phyloP scores from a whole-genome alignment of 2,329 filamentous ascomycete genomes.

The Beauveria brongniartii region DNA sequence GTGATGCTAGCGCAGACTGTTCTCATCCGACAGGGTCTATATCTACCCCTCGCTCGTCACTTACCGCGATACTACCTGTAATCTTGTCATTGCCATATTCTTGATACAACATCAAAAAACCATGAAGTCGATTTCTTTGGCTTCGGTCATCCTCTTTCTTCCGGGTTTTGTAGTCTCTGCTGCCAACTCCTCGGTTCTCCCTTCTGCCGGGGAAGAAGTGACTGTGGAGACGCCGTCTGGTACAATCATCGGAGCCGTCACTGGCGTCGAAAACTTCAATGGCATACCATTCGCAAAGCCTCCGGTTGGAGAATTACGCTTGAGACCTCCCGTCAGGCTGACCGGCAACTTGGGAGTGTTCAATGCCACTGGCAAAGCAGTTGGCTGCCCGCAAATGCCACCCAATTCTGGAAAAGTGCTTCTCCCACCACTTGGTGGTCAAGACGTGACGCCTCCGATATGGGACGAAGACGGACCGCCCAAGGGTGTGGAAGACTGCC shows the following conservation, averaged over 20 bases:
- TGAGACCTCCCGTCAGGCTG: slow-evolving; percentile 51
- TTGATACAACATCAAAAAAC: too few species aligned
- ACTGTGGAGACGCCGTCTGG: background rate
- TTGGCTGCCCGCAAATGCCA: slow-evolving; percentile 50
- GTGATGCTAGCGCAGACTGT: too few species aligned
- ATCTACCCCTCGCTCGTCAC: too few species aligned
- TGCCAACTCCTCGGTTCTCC: background rate
- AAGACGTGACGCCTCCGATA: background rate
- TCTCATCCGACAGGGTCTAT: too few species aligned
- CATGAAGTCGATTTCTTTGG: background rate
- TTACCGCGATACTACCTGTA: too few species aligned
- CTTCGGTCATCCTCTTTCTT: background rate
- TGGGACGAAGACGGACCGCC: slow-evolving; percentile 10
- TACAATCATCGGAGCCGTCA: background rate
- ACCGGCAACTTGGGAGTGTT: slow-evolving; percentile 21
- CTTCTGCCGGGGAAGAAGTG: background rate
- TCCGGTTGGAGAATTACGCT: slow-evolving; percentile 47
- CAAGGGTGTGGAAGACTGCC: slow-evolving; percentile 42
- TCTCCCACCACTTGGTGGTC: background rate
- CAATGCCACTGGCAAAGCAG: slow-evolving; percentile 38
- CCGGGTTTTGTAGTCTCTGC: background rate
- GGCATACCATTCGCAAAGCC: slow-evolving; percentile 58
- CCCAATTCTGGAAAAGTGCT: background rate
- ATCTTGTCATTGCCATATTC: too few species aligned
- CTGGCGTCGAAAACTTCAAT: slow-evolving; percentile 33